Evolutionary conservation across 1,284 basidiomycete genomes (phyloP), one percentile per base, ranked within the genome.

Genomic region (Ganoderma multipileum): DNA sequence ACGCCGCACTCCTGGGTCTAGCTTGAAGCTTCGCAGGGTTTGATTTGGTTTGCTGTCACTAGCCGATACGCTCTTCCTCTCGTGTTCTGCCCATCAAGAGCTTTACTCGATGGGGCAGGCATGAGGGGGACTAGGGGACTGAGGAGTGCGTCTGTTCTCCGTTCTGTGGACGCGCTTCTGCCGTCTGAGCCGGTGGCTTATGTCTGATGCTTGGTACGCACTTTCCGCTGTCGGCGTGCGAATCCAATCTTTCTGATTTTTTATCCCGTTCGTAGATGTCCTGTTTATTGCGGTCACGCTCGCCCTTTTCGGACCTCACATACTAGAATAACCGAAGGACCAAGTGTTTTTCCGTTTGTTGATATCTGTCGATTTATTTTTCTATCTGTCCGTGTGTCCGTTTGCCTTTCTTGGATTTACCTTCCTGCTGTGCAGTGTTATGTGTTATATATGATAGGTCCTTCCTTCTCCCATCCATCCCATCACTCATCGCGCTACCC

Each of bases 111-210:
- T 30, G 52, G 14, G 16, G 52, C 26, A 30, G 52, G 28, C 28
- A 9, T 18, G 12, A 18, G 44, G 44, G 23, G 47, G 44, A 8
- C 1, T 14, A 20, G 2, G 23, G 47, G 47, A 8, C 26, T 50
- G 47, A 9, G 7, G 47, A 8, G 5, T 2, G 8, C 47, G 23
- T 50, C 23, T n/a, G 38, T 39, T 11, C 38, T 39, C 9, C 36
- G 52, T 16, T 23, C n/a, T 20, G n/a, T 57, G 55, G 55, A 57
- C 55, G 60, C 60, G 42, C 60, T 61, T 47, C 60, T 50, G 60
- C 60, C 60, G 60, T 42, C n/a, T 44, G n/a, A 20, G 60, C 44
- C 60, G 60, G 60, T 20, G 60, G 60, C 23, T 61, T 61, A 47
- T 61, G 60, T 23, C 18, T 44, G 41, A 39, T 44, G 42, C 60